phyloP scores from a whole-genome alignment of 2,329 filamentous ascomycete genomes.

The Claviceps lovelessii region DNA sequence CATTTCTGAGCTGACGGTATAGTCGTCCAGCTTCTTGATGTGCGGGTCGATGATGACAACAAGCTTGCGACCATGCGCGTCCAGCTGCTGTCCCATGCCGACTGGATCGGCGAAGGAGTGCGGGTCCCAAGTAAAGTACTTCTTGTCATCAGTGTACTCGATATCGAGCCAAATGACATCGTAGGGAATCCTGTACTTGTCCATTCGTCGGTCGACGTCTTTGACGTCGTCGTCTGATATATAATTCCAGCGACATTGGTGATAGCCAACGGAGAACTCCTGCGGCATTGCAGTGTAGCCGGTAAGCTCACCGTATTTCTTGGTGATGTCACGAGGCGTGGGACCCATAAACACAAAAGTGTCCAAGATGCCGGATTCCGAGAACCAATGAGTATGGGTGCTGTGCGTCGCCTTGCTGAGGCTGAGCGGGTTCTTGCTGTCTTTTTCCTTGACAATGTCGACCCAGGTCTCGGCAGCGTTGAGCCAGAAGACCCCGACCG shows the following conservation, averaged over 20 bases:
- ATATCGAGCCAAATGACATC: conserved; percentile 99
- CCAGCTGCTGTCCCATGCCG: conserved; percentile 77
- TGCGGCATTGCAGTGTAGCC: conserved; percentile 85
- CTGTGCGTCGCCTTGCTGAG: conserved; percentile 55
- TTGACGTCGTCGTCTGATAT: conserved; percentile 93
- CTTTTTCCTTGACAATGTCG: conserved; percentile 73
- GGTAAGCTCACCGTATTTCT: conserved; percentile 76
- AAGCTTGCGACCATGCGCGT: conserved; percentile 72
- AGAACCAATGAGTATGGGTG: conserved; percentile 94
- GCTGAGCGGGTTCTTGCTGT: conserved; percentile 59
- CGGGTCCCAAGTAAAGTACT: conserved; percentile 96
- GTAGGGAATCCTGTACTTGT: conserved; percentile 89
- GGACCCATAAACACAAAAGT: conserved; percentile 91
- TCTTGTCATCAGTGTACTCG: conserved; percentile 91
- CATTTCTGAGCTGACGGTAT: conserved; percentile 63
- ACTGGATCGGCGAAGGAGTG: conserved; percentile 77
- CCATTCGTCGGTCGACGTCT: conserved; percentile 91
- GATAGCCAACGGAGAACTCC: conserved; percentile 82
- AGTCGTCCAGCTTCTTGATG: conserved; percentile 81
- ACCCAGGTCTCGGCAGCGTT: conserved; percentile 97
- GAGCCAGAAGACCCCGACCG: conserved; percentile 93
- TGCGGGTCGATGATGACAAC: conserved; percentile 94
- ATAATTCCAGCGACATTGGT: conserved; percentile 99
- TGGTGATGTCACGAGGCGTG: conserved; percentile 66
- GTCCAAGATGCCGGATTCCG: conserved; percentile 77